Conservation (phyloP, 768 basidiomycete species). For the Auricularia sp. region DNA sequence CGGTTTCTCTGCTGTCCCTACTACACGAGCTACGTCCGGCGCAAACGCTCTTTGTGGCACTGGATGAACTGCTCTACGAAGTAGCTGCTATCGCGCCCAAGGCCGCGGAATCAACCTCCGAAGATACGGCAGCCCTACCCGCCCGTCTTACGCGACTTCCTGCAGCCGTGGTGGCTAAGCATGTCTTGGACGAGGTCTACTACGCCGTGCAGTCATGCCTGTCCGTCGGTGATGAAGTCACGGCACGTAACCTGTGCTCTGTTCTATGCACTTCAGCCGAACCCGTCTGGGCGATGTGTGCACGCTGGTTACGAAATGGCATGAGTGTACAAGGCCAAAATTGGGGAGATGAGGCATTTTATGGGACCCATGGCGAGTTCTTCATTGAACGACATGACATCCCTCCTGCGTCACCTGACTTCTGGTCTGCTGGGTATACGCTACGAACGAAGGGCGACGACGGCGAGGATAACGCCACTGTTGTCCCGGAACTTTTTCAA, state of each 20-base stretch:
- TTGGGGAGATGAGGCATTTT: neutral
- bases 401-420: constrained; percentile 49
- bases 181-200: constrained; percentile 55
- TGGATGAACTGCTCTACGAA: constrained; percentile 40
- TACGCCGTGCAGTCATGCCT: constrained; percentile 45
- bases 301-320: constrained; percentile 62
- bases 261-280: constrained; percentile 55
- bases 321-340: constrained; percentile 35
- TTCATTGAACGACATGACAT: constrained; percentile 62
- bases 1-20: constrained; percentile 50
- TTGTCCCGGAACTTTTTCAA: constrained; percentile 50
- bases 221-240: constrained; percentile 45
- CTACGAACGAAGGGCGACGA: constrained; percentile 31
- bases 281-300: constrained; percentile 65
- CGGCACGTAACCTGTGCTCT: constrained; percentile 46
- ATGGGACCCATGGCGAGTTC: constrained; percentile 51
- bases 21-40: constrained; percentile 53
- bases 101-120: neutral
- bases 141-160: constrained; percentile 29
- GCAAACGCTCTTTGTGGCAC: constrained; percentile 45
- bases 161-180: constrained; percentile 44
- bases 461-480: constrained; percentile 18
- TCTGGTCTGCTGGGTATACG: constrained; percentile 67
- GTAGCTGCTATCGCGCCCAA: neutral
- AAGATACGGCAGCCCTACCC: constrained; percentile 26